Base-by-base conservation (phyloP, 2,329 filamentous ascomycete genomes). In the Xylaria sp. region DNA sequence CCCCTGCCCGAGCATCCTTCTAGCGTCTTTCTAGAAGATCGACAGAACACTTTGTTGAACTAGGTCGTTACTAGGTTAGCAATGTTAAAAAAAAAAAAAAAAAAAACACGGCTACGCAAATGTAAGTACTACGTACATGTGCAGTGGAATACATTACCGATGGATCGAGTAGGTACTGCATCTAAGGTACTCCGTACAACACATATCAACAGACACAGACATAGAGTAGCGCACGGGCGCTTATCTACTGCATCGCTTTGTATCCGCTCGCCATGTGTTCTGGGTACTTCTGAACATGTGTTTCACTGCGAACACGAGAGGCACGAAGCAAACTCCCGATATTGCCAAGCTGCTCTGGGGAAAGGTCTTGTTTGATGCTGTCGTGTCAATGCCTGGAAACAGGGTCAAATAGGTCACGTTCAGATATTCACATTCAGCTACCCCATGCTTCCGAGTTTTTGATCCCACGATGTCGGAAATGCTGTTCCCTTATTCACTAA, bases 21-120 rank as follows among this genome's bases (percentile, higher is more conserved):
- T 68, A 68, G 62, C 48, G 60, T 12, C 45, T 10, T 70, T 70
- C 68, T 69, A 70, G 68, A 70, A 70, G 68, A 70, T 70, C 68
- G 60, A 66, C 64, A 30, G 67, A 70, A 69, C 57, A 62, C 53
- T 58, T 43, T 43, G n/a, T n/a, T n/a, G n/a, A n/a, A n/a, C n/a
- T n/a, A n/a, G n/a, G n/a, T n/a, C n/a, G n/a, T n/a, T n/a, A n/a
- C n/a, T n/a, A n/a, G n/a, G n/a, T n/a, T 39, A 15, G 60, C 52
- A 60, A 64, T 67, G 55, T 67, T 48, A 64, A 64, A 53, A 59
- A 39, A 39, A 39, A 39, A 39, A 39, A 39, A 18, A 56, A 55
- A 46, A 39, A 39, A 39, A 39, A 18, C 50, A 55, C 46, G 56
- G 59, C 41, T 50, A 39, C 36, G 36, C 13, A 39, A 39, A 39